These are phyloP conservation scores for Clonostachys sp. DNA, from an alignment of 2,329 filamentous ascomycete species.

Conservation along the genomic window DNA sequence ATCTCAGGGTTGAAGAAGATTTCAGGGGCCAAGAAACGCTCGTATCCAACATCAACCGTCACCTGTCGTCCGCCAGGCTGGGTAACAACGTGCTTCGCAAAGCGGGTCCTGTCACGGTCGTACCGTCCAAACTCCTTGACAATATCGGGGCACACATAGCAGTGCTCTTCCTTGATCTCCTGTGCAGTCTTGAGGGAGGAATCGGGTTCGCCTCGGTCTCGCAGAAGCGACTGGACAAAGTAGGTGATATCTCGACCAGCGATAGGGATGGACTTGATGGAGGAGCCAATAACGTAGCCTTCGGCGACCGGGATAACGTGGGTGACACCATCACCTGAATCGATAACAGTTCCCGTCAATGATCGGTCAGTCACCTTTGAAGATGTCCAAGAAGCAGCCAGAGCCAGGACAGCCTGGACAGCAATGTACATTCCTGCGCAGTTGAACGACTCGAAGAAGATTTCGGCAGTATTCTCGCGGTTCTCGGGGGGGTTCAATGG, in stretches of 20 bases:
- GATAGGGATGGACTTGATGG: slow-evolving; percentile 98
- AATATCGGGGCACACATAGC: slow-evolving; percentile 97
- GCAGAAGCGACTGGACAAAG: slow-evolving; percentile 92
- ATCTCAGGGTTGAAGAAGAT: slow-evolving; percentile 99
- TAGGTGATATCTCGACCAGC: slow-evolving; percentile 98
- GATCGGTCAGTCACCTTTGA: slow-evolving; percentile 97
- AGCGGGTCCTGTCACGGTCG: slow-evolving; percentile 86
- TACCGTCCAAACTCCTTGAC: slow-evolving; percentile 97
- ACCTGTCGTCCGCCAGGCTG: slow-evolving; percentile 83
- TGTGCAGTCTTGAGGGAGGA: slow-evolving; percentile 96
- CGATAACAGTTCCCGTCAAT: slow-evolving; percentile 94
- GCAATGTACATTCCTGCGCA: slow-evolving; percentile 98
- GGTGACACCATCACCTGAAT: slow-evolving; percentile 97
- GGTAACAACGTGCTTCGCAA: slow-evolving; percentile 83
- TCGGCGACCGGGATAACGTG: slow-evolving; percentile 98
- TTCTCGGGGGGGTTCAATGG: slow-evolving; percentile 98
- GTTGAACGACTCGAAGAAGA: slow-evolving; percentile 99
- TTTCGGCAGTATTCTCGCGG: slow-evolving; percentile 97
- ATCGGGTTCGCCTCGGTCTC: slow-evolving; percentile 94
- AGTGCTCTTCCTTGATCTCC: slow-evolving; percentile 98
- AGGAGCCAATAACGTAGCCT: slow-evolving; percentile 97
- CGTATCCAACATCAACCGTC: slow-evolving; percentile 90
- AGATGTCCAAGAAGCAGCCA: slow-evolving; percentile 97
- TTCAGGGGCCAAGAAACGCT: slow-evolving; percentile 95
- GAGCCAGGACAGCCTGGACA: slow-evolving; percentile 91